These are phyloP conservation scores for Lentinula lateritia DNA, from an alignment of 768 basidiomycete genomes.

Conservation along the genomic window DNA sequence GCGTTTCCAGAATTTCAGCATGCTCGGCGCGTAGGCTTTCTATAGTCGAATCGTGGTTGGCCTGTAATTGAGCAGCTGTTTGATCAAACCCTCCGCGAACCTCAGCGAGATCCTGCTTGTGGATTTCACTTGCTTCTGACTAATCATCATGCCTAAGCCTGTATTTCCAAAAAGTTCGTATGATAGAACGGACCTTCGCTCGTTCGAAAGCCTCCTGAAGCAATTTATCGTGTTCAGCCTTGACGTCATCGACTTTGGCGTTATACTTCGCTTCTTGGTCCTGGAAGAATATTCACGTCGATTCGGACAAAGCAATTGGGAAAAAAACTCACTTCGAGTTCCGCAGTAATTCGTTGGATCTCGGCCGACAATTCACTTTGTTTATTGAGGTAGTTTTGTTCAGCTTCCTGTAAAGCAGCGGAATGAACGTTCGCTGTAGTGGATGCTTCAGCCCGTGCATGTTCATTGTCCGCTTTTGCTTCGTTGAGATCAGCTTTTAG, in stretches of 20 bases:
- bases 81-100: constrained; percentile 62
- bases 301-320: background rate
- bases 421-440: constrained; percentile 43
- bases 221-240: constrained; percentile 55
- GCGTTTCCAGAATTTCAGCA: constrained; percentile 48
- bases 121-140: constrained; percentile 67
- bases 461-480: constrained; percentile 41
- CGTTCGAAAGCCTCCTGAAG: constrained; percentile 69
- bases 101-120: constrained; percentile 64
- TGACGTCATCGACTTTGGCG: constrained; percentile 59
- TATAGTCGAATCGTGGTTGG: constrained; percentile 54
- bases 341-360: constrained; percentile 47
- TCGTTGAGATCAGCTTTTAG: constrained; percentile 43
- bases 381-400: constrained; percentile 41
- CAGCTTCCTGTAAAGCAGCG: constrained; percentile 45
- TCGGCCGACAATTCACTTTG: constrained; percentile 50
- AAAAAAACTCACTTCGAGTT: constrained; percentile 55
- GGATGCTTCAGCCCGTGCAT: constrained; percentile 37
- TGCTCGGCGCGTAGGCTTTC: constrained; percentile 64
- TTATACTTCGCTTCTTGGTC: constrained; percentile 65
- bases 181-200: constrained; percentile 54
- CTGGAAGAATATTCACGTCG: constrained; percentile 29
- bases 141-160: constrained; percentile 21
- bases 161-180: background rate
- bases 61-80: constrained; percentile 65